Evolutionary conservation across 345 rosid species (phyloP), one percentile per base, ranked within the genome.

Genomic region (Eucalyptus sideroxylon): DNA sequence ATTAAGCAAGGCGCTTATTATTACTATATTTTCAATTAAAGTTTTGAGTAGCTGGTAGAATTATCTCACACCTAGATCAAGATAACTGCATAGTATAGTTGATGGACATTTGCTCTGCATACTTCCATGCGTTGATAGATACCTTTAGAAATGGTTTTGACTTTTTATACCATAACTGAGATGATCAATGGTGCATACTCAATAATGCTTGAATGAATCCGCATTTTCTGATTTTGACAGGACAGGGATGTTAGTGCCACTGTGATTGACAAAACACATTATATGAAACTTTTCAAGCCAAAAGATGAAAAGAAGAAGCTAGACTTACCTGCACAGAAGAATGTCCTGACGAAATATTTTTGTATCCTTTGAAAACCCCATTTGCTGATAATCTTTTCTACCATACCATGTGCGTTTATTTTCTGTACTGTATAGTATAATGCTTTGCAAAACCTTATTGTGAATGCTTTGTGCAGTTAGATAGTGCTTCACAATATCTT

Each of bases 261-360:
- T 86, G 92, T 87, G 87, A 90, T 86, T 34, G 90, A 87, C 83
- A 92, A 86, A 81, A 91, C 50, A 89, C 86, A 89, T 40, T 91
- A 90, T 44, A 89, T 51, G 37, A 95, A 92, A 91, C 91, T 86
- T 86, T 92, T 90, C 88, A 95, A 93, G 90, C 94, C 91, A 86
- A 94, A 93, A 90, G 93, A 72, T 88, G 93, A 93, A 90, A 96
- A 92, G 92, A 95, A 93, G 93, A 97, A 94, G 94, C 94, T 97
- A 89, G 99, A 96, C 91, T 94, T 96, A 92, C 99, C 99, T 14
- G 96, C 95, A 91, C 99, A 98, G 95, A 97, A 95, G 95, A 98
- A 98, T 93, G 95, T 97, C 86, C 93, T 97, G 86, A 97, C 99
- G 15, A 96, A 96, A 91, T 97, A 97, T 90, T 98, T 98, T 90